These are phyloP conservation scores for Mycena olivaceomarginata DNA, from an alignment of 768 basidiomycete species.

Conservation along the genomic window DNA sequence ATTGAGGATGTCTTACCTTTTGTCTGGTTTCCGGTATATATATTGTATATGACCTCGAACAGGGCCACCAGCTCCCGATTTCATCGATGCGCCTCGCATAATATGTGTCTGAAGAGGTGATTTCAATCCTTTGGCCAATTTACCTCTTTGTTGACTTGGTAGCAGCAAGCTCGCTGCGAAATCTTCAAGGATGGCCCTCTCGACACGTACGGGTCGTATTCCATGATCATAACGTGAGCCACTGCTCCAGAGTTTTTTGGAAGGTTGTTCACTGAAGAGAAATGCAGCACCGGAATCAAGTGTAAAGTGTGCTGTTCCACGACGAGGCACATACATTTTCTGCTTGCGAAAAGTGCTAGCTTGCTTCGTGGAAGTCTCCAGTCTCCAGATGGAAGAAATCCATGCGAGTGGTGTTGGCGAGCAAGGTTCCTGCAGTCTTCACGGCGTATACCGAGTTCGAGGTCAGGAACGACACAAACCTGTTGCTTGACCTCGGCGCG, in stretches of 20 bases:
- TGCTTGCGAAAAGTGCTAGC: slow-evolving; percentile 14
- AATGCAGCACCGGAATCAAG: slow-evolving; percentile 12
- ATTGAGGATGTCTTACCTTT: no score
- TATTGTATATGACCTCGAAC: slow-evolving; percentile 6
- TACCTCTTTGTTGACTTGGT: not conserved
- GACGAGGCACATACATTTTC: not conserved
- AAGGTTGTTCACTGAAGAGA: not conserved
- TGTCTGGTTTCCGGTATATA: no score
- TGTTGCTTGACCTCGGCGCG: slow-evolving; percentile 8
- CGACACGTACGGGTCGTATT: not conserved
- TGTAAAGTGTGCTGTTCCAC: slow-evolving; percentile 38
- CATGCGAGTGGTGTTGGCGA: slow-evolving; percentile 9
- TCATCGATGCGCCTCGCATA: not conserved
- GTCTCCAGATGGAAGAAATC: slow-evolving; percentile 12
- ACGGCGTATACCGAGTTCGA: slow-evolving; percentile 17
- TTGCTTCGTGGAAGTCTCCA: slow-evolving; percentile 26
- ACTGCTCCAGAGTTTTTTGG: not conserved
- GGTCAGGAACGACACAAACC: not conserved
- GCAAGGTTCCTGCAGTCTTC: slow-evolving; percentile 27
- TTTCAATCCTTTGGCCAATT: not conserved
- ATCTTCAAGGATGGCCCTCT: not conserved
- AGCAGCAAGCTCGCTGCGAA: slow-evolving; percentile 8
- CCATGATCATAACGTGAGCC: slow-evolving; percentile 13
- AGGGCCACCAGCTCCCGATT: not conserved
- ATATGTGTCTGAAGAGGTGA: slow-evolving; percentile 21